Percentiles rank a stretch among this genome's conserved stretches.
phyloP scores from a whole-genome alignment of 805 yeast species.

The Dipodascopsis tothii region DNA sequence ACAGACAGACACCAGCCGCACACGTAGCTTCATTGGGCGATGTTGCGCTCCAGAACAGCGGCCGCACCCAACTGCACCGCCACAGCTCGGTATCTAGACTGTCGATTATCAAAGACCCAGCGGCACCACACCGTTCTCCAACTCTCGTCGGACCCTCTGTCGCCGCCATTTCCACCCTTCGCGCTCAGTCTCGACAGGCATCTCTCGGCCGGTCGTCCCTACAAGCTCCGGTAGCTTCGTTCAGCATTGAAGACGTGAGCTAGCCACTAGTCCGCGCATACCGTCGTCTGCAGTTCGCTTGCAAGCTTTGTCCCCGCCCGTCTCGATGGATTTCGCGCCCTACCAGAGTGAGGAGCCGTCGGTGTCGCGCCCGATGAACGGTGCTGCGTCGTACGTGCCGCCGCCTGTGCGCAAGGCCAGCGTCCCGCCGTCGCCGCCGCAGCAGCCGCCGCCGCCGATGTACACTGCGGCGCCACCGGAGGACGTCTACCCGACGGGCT shows the following conservation, averaged over 20 bases:
- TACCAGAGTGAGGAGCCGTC: slow-evolving; percentile 24
- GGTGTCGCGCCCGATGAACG: slow-evolving; percentile 6
- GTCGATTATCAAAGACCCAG: no score
- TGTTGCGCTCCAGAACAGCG: no score
- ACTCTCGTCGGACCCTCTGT: not conserved
- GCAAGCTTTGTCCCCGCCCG: not conserved
- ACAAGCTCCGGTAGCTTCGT: no score
- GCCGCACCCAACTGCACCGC: no score
- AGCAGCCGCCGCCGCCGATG: slow-evolving; percentile 14
- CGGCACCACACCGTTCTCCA: no score
- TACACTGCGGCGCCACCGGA: slow-evolving; percentile 14
- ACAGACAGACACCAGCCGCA: no score
- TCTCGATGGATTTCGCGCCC: slow-evolving; percentile 22
- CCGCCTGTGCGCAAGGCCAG: not conserved
- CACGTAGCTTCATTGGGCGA: no score
- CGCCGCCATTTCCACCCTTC: not conserved
- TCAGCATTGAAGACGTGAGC: no score
- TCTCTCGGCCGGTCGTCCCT: no score
- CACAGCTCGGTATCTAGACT: no score
- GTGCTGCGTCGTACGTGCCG: slow-evolving; percentile 8
- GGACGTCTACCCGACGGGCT: slow-evolving; percentile 3
- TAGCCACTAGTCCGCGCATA: not conserved
- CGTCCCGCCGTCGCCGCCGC: not conserved
- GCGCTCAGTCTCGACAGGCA: no score
- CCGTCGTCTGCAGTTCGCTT: not conserved